phyloP scores from a whole-genome alignment of 2,329 filamentous ascomycete species.

The Paecilomyces niveus region DNA sequence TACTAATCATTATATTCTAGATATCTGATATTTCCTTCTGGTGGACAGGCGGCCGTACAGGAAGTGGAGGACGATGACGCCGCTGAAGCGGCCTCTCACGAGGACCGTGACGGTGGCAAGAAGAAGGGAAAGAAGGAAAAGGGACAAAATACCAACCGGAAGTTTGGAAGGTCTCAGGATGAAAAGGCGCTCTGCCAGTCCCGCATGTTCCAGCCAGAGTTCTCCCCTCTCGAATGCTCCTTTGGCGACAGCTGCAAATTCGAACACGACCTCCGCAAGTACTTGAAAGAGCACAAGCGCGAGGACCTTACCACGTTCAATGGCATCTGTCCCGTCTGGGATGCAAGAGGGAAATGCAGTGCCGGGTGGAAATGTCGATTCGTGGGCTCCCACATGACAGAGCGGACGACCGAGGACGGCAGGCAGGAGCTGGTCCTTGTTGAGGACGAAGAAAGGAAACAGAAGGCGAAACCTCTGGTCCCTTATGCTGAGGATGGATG shows the following conservation, averaged over 20 bases:
- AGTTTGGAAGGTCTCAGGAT: conserved; percentile 74
- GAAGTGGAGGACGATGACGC: conserved; percentile 48
- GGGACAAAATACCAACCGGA: conserved; percentile 77
- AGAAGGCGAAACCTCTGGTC: conserved; percentile 24
- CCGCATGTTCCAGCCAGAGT: conserved; percentile 65
- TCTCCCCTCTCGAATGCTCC: conserved; percentile 67
- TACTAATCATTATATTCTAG: conserved; percentile 11
- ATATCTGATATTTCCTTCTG: conserved; percentile 20
- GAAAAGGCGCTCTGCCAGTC: conserved; percentile 70
- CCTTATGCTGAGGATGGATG: conserved; percentile 51
- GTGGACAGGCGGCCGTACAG: conserved; percentile 11
- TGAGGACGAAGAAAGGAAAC: conserved; percentile 46
- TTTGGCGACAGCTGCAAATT: conserved; percentile 76
- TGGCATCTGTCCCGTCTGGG: conserved; percentile 75
- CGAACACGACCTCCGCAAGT: conserved; percentile 77
- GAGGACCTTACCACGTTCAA: conserved; percentile 69
- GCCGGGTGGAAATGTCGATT: conserved; percentile 95
- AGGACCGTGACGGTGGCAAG: conserved; percentile 32
- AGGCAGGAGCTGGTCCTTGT: conserved; percentile 72
- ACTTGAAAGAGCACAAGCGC: conserved; percentile 73
- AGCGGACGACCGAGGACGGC: conserved; percentile 70
- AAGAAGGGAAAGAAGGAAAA: conserved; percentile 48
- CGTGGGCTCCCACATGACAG: conserved; percentile 75
- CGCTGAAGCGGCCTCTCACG: conserved; percentile 49
- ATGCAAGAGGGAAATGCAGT: conserved; percentile 66